Conservation (phyloP, 495 filamentous ascomycete species). For the Xylaria grammica region DNA sequence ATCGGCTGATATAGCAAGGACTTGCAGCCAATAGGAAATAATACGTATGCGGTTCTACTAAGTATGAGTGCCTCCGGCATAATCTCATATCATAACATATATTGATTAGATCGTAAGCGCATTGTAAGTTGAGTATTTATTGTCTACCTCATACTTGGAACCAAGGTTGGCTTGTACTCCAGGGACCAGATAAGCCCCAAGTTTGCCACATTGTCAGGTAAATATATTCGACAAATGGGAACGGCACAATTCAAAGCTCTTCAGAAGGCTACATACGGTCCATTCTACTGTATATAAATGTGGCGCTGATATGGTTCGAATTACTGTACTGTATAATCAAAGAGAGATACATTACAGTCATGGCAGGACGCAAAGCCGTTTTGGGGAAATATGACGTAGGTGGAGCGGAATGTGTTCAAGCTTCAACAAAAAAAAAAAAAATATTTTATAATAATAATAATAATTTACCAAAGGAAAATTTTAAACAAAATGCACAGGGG, state of each 20-base stretch:
- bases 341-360: background rate
- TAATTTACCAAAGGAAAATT: too few relatives aligned
- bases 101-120: too few relatives aligned
- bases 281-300: background rate
- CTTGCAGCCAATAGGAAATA: too few relatives aligned
- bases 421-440: conserved; percentile 12
- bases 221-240: background rate
- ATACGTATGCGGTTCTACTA: too few relatives aligned
- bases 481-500: background rate
- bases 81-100: too few relatives aligned
- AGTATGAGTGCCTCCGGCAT: too few relatives aligned
- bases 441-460: conserved; percentile 10
- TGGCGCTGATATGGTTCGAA: background rate
- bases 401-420: conserved; percentile 2
- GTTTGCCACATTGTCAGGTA: background rate
- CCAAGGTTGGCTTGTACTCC: background rate
- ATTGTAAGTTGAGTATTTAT: too few relatives aligned
- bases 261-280: conserved; percentile 7
- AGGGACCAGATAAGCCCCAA: background rate
- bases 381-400: conserved; percentile 20
- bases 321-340: background rate
- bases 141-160: too few relatives aligned
- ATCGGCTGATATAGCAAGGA: too few relatives aligned
- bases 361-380: conserved; percentile 6
- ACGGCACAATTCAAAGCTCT: background rate